Base-by-base conservation (phyloP, 148 eudicot genomes). In the Oxyria digyna region DNA sequence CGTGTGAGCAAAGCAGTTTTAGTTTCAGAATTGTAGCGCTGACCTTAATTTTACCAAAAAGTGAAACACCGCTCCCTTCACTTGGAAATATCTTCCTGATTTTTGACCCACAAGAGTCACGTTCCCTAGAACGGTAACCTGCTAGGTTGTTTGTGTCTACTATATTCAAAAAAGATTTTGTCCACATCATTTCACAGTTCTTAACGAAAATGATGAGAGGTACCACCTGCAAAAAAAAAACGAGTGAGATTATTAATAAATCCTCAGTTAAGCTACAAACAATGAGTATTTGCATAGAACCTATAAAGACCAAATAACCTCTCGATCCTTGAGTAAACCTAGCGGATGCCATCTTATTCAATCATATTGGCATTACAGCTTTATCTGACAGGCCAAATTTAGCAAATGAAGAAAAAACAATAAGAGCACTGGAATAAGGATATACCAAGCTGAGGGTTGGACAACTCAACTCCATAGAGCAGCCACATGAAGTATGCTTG, bases 21-120 rank as follows among this genome's bases (percentile, higher is more conserved):
- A n/a, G n/a, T n/a, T n/a, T n/a, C 48, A 26, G 12, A 68, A 4
- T 29, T 59, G 4, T 6, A 13, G 32, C 14, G 62, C 77, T 74
- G 62, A 88, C 96, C 89, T 86, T 94, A 23, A 88, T 20, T 57
- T 49, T 76, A 74, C 98, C 98, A 57, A 88, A 81, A 77, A 87
- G 77, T 77, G 82, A 62, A 49, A 90, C 74, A 71, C 88, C 91
- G 20, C 81, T 77, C 27, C 84, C 86, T 72, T 84, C 78, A 78
- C 89, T 83, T 64, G 66, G 72, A 79, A 88, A 49, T 62, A 80
- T 73, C 72, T 75, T 82, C 76, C 88, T 84, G 37, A 73, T 62
- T 17, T 81, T 45, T 62, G 72, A 82, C 32, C 59, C 74, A 45
- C 57, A 72, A 73, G 62, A 71, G 54, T 57, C 76, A 59, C 71